Base-by-base conservation (phyloP, 345 rosid genomes). In the Boechera divaricarpa region DNA sequence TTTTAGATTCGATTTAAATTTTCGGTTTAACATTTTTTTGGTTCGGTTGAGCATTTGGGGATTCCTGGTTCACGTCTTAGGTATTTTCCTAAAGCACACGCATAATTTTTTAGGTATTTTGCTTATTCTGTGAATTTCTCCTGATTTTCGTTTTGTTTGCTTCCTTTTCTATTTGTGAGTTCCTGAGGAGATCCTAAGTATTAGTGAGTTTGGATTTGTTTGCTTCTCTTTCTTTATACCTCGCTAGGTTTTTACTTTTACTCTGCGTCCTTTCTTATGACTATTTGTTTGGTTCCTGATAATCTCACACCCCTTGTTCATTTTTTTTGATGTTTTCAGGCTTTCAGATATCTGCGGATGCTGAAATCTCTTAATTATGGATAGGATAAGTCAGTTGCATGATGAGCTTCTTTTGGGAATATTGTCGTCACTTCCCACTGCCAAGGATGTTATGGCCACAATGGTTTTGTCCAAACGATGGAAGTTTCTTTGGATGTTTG, bases 381-480 rank as follows among this genome's bases (percentile, higher is more conserved):
- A 67, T 9, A 33, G 10, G 16, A 32, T 67, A 31, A 67, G 59
- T 49, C 3, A 67, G 11, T 35, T 67, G 16, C 71, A 4, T 10
- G 60, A 67, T 21, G 60, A 16, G 4, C 33, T 67, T 3, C 60
- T 67, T 11, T 52, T 67, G 33, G 21, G 0, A 4, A 52, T 67
- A 51, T 67, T 67, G 35, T 51, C 72, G 32, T 1, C 0, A 5
- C 59, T 67, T 2, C 48, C 71, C 18, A 36, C 35, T 1, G 0
- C 26, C 0, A 51, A 67, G 52, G 61, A 67, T 67, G 60, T 67
- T 24, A 18, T 12, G 18, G 48, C 33, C 33, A 21, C 72, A 18
- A 51, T 49, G 58, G 48, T 67, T 35, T 52, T 67, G 60, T 67
- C 72, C 3, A 67, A 51, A 51, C 60, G 60, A 1, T 67, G 60